These are phyloP conservation scores for Melanogaster broomeanus DNA, from an alignment of 768 basidiomycete genomes.

Conservation along the genomic window DNA sequence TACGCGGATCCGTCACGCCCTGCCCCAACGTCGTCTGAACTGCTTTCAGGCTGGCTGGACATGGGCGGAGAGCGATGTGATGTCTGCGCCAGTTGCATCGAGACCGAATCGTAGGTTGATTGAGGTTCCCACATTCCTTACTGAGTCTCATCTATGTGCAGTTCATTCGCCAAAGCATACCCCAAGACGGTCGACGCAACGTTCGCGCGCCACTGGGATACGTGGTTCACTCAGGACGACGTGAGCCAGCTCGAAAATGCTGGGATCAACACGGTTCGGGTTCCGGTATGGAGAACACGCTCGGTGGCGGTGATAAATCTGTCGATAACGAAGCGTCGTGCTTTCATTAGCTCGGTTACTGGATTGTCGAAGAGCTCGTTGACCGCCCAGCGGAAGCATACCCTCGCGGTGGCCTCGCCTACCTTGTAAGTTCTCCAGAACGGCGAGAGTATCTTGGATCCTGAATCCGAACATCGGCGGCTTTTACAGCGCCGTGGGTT, in stretches of 20 bases:
- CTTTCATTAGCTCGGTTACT: conserved; percentile 66
- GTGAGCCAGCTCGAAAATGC: conserved; percentile 51
- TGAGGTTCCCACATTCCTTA: no score
- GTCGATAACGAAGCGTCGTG: not conserved
- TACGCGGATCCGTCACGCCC: conserved; percentile 15
- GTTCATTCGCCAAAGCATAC: conserved; percentile 60
- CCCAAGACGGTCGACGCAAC: conserved; percentile 56
- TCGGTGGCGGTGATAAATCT: not conserved
- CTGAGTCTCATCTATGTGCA: conserved; percentile 24
- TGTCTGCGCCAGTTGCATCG: conserved; percentile 65
- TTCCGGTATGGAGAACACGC: conserved; percentile 53
- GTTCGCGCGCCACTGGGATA: conserved; percentile 68
- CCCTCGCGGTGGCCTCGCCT: conserved; percentile 66
- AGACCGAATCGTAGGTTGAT: conserved; percentile 58
- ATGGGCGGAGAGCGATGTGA: conserved; percentile 72
- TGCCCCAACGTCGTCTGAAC: not conserved
- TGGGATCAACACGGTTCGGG: conserved; percentile 75
- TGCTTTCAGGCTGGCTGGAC: conserved; percentile 55
- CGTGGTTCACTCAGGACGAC: conserved; percentile 71
- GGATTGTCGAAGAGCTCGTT: conserved; percentile 77
- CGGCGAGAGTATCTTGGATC: not conserved
- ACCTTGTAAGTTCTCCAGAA: conserved; percentile 48
- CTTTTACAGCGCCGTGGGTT: conserved; percentile 59
- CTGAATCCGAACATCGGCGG: not conserved
- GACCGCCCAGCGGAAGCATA: conserved; percentile 60